Conservation (phyloP, 1,284 basidiomycete genomes). For the Tilletia caries region DNA sequence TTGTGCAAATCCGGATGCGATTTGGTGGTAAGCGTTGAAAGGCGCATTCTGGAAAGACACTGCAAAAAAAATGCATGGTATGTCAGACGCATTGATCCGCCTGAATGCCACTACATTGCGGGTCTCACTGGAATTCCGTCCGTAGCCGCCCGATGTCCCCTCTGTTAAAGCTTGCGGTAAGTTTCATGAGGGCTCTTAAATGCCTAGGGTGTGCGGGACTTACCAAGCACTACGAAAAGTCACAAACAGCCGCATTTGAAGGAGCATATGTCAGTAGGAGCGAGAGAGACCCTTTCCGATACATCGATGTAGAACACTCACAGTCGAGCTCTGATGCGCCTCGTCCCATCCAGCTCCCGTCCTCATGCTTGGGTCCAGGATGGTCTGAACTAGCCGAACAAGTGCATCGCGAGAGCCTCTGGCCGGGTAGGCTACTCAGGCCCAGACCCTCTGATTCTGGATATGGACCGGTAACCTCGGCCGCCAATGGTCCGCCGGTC, state of each 20-base stretch:
- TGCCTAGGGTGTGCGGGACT: not conserved
- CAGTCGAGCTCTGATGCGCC: slow-evolving; percentile 66
- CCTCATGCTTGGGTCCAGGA: slow-evolving; percentile 67
- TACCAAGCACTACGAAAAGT: not conserved
- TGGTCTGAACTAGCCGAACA: slow-evolving; percentile 70
- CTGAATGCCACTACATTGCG: not conserved
- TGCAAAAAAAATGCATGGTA: not conserved
- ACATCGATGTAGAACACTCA: too few species aligned
- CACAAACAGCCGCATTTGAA: not conserved
- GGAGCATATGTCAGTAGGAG: too few species aligned
- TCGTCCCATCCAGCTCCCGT: slow-evolving; percentile 69
- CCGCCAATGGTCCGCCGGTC: not conserved
- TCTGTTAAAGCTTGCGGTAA: not conserved
- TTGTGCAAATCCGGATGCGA: not conserved
- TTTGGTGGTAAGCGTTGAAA: not conserved
- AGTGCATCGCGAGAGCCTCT: slow-evolving; percentile 67
- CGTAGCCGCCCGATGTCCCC: not conserved
- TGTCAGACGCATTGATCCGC: not conserved
- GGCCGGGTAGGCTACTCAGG: slow-evolving; percentile 57
- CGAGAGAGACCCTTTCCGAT: too few species aligned
- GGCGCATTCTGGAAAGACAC: too few species aligned
- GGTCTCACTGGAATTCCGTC: not conserved
- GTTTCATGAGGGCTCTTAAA: not conserved
- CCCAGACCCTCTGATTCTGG: not conserved
- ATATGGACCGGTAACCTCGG: not conserved